These are phyloP conservation scores for Phytophthora ohioensis DNA, from an alignment of 352 stramenopile genomes.

Conservation along the genomic window DNA sequence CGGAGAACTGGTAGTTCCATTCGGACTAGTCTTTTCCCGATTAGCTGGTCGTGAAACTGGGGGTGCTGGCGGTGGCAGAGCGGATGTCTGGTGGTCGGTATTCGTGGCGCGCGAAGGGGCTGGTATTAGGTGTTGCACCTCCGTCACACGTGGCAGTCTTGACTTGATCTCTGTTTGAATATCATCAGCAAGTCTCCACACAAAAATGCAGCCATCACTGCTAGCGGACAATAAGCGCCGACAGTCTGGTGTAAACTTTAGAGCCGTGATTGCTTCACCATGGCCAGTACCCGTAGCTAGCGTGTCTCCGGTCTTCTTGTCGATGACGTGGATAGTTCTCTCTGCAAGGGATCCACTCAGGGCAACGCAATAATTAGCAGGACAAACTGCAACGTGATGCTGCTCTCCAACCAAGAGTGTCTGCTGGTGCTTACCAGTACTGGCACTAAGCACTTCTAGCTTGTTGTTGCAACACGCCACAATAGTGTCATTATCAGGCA, in stretches of 20 bases:
- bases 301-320: slow-evolving; percentile 81
- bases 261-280: slow-evolving; percentile 81
- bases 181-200: slow-evolving; percentile 86
- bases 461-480: slow-evolving; percentile 83
- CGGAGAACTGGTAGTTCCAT: not conserved
- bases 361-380: slow-evolving; percentile 75
- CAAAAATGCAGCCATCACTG: slow-evolving; percentile 89
- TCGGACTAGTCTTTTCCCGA: not conserved
- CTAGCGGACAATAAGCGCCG: slow-evolving; percentile 83
- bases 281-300: slow-evolving; percentile 84
- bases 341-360: slow-evolving; percentile 85
- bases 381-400: slow-evolving; percentile 72
- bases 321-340: slow-evolving; percentile 88
- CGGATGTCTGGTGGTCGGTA: slow-evolving; percentile 2
- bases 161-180: slow-evolving; percentile 78
- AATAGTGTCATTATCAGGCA: slow-evolving; percentile 73
- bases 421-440: slow-evolving; percentile 65
- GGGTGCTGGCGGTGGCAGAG: slow-evolving; percentile 44
- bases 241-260: slow-evolving; percentile 91
- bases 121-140: slow-evolving; percentile 39
- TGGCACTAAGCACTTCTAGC: slow-evolving; percentile 77
- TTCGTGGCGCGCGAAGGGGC: slow-evolving; percentile 30
- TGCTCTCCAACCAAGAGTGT: slow-evolving; percentile 79
- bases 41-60: slow-evolving; percentile 18
- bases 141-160: slow-evolving; percentile 49